A percentile compares a stretch with the other conserved stretches of the same genome.
Conservation (phyloP, 2,329 filamentous ascomycete genomes). For the Claviceps monticola region DNA sequence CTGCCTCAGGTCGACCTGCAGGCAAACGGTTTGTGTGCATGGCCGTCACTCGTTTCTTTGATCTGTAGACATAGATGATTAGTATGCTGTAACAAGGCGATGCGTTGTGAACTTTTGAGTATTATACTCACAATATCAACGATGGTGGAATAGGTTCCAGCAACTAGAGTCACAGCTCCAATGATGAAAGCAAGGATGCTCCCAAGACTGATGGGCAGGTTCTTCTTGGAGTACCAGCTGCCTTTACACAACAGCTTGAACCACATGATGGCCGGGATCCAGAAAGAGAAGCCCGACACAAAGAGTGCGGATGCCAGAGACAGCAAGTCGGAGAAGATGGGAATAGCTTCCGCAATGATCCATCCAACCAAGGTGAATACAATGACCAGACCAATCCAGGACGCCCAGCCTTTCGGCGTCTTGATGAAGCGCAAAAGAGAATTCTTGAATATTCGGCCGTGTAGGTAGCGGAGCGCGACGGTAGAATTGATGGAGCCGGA, state of each 20-base stretch:
- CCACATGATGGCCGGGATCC: slow-evolving; percentile 26
- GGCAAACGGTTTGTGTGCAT: slow-evolving; percentile 9
- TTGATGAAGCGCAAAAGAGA: slow-evolving; percentile 32
- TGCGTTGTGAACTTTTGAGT: not conserved
- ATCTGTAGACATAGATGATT: slow-evolving; percentile 6
- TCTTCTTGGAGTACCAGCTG: slow-evolving; percentile 13
- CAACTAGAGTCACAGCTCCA: slow-evolving; percentile 13
- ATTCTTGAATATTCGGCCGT: slow-evolving; percentile 29
- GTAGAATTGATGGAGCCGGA: slow-evolving; percentile 56
- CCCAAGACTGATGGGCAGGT: slow-evolving; percentile 9
- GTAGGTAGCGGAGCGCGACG: slow-evolving; percentile 28
- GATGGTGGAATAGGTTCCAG: slow-evolving; percentile 14
- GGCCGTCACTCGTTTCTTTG: slow-evolving; percentile 9
- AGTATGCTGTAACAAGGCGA: not conserved
- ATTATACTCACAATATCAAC: slow-evolving; percentile 13
- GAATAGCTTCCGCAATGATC: slow-evolving; percentile 58
- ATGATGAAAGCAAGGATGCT: slow-evolving; percentile 11
- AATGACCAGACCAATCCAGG: slow-evolving; percentile 45
- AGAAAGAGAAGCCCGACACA: slow-evolving; percentile 26
- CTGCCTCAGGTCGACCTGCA: slow-evolving; percentile 6
- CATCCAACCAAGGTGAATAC: slow-evolving; percentile 48
- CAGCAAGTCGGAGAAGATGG: slow-evolving; percentile 57
- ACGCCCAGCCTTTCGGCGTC: slow-evolving; percentile 32
- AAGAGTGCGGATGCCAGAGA: slow-evolving; percentile 34
- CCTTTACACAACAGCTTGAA: slow-evolving; percentile 23